These are phyloP conservation scores for Raphanus hybrid DNA, from an alignment of 441 rosid genomes.

Conservation along the genomic window DNA sequence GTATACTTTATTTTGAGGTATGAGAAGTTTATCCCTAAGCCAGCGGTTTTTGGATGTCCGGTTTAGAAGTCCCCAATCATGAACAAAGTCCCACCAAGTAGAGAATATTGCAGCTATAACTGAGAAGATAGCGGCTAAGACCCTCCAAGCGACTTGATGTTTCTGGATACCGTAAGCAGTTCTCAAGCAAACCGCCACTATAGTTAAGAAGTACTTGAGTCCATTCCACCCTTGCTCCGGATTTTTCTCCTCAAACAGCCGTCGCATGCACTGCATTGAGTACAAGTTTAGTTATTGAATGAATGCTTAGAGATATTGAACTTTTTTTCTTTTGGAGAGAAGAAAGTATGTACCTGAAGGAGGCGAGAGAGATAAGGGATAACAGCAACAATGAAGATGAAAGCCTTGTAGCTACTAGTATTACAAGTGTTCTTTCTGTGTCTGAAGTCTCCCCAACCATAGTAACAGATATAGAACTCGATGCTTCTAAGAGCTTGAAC, in stretches of 20 bases:
- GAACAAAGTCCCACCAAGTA: not conserved
- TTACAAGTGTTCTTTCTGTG: conserved; percentile 51
- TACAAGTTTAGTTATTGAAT: conserved; percentile 17
- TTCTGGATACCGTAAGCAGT: conserved; percentile 52
- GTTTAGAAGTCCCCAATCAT: not conserved
- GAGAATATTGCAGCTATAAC: not conserved
- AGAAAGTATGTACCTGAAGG: conserved; percentile 54
- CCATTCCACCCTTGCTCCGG: conserved; percentile 65
- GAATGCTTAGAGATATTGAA: conserved; percentile 1
- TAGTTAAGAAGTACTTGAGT: conserved; percentile 69
- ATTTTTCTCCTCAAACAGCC: conserved; percentile 72
- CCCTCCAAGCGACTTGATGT: conserved; percentile 45
- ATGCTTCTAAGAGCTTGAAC: conserved; percentile 74
- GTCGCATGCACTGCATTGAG: conserved; percentile 61
- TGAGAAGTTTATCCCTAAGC: not conserved
- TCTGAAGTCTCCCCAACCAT: conserved; percentile 70
- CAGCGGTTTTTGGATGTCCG: not conserved
- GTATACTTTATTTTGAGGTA: not conserved
- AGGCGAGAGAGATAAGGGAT: conserved; percentile 65
- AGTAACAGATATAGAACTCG: conserved; percentile 78
- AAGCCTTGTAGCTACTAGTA: conserved; percentile 40
- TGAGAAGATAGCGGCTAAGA: not conserved
- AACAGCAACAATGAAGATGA: conserved; percentile 61
- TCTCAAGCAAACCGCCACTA: conserved; percentile 68
- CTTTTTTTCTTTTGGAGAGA: not conserved